Evolutionary conservation across 306 rosid species (phyloP).

Genomic region (Medicago lupulina): DNA sequence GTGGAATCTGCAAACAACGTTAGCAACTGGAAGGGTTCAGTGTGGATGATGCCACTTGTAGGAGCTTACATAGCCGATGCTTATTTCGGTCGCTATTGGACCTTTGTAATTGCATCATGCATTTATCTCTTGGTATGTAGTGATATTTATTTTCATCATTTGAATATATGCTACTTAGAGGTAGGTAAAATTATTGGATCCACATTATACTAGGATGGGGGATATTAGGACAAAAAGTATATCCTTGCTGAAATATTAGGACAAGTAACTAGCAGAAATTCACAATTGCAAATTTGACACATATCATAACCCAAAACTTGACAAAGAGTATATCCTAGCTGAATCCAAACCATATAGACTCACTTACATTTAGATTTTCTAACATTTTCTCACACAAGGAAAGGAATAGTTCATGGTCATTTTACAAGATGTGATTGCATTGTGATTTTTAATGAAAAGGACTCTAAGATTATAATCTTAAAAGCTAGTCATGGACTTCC

Average conservation of each 20-base stretch:
- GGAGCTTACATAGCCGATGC: conserved; percentile 82
- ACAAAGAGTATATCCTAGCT: too few species aligned
- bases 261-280: not conserved
- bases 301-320: not conserved
- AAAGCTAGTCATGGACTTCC: too few species aligned
- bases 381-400: too few species aligned
- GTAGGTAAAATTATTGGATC: not conserved
- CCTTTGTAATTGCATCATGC: conserved; percentile 64
- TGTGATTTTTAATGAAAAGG: too few species aligned
- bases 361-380: too few species aligned
- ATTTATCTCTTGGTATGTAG: conserved; percentile 66
- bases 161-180: not conserved
- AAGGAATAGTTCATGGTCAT: too few species aligned
- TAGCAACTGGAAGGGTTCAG: conserved; percentile 71
- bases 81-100: conserved; percentile 68
- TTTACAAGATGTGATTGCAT: too few species aligned
- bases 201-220: not conserved
- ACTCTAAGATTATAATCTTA: too few species aligned
- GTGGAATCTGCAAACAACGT: conserved; percentile 71
- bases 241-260: not conserved
- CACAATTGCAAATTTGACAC: not conserved
- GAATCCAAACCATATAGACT: too few species aligned
- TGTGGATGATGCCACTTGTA: conserved; percentile 67
- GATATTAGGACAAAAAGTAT: not conserved
- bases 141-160: conserved; percentile 15